These are phyloP conservation scores for Chimonanthus salicifolius DNA, from an alignment of 164 flowering plant species.

Conservation along the genomic window DNA sequence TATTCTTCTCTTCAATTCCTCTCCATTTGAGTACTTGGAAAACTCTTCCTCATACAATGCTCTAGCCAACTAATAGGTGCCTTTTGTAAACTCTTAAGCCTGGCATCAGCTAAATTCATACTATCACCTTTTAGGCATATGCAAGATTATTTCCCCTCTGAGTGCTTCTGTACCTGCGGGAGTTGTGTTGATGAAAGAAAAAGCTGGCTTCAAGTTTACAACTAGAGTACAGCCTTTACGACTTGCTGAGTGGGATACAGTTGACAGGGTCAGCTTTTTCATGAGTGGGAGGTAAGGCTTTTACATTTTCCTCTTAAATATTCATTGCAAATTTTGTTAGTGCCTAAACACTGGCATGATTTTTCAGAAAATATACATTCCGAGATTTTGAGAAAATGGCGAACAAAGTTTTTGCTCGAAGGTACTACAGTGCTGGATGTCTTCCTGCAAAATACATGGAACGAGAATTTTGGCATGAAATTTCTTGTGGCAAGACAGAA, in stretches of 20 bases:
- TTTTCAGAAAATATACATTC: slow-evolving; percentile 87
- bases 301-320: background rate
- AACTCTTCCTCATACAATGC: background rate
- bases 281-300: slow-evolving; percentile 87
- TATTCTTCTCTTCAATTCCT: background rate
- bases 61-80: background rate
- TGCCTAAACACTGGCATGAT: slow-evolving; percentile 20
- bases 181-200: slow-evolving; percentile 84
- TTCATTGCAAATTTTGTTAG: slow-evolving; percentile 6
- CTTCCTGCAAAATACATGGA: slow-evolving; percentile 87
- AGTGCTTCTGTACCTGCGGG: slow-evolving; percentile 97
- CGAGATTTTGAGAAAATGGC: slow-evolving; percentile 98
- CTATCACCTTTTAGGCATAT: slow-evolving; percentile 57
- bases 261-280: slow-evolving; percentile 82
- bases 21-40: background rate
- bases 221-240: slow-evolving; percentile 97
- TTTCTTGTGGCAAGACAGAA: slow-evolving; percentile 84
- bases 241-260: slow-evolving; percentile 88
- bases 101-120: background rate
- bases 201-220: slow-evolving; percentile 82
- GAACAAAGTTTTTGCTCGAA: slow-evolving; percentile 89
- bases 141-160: slow-evolving; percentile 92
- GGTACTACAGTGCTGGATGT: slow-evolving; percentile 79
- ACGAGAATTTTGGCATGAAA: slow-evolving; percentile 97
- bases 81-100: background rate